Evolutionary conservation across 23 red algal species (phyloP), one percentile per base, ranked within the genome.

Genomic region (Gracilaria domingensis): DNA sequence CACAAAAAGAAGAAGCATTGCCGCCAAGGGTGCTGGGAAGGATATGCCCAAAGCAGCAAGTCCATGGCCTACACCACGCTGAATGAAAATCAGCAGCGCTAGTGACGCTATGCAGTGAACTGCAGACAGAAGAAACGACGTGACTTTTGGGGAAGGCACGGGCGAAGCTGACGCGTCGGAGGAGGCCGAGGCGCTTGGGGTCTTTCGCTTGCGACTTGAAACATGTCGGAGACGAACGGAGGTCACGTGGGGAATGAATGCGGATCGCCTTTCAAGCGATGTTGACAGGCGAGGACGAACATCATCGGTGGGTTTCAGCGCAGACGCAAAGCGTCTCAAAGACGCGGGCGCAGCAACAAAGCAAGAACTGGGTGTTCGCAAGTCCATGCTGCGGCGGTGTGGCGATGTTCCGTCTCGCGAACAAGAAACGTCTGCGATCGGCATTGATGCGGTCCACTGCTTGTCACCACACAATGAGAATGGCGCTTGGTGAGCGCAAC

Each of bases 1-100:
- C 13, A 64, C 51, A 35, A 96, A 29, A 13, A 93, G 65, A 48
- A 89, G 34, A 35, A 96, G 73, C 95, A 96, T 96, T 28, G 88
- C 72, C 16, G 82, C 95, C 28, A 96, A 76, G 1, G 95, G 79
- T 17, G 88, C 89, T 21, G 95, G 95, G 51, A 96, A 96, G n/a
- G 88, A 28, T 23, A 96, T 77, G 61, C 58, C 49, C 29, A 82
- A 48, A 16, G 92, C 53, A 61, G 83, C 75, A 16, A 94, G 77
- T 17, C 55, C 73, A 17, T 25, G 30, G 7, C 73, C 90, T 20
- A 86, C 90, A 13, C 32, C 9, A 36, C 62, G 49, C 72, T 93
- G 81, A 44, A 86, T 44, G 44, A 36, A 14, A 26, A 81, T 49
- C 47, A 93, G 47, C 13, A 74, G 33, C 57, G 78, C 67, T 29